Evolutionary conservation across 108 stramenopile species (phyloP).

Genomic region (Stephanodiscus minutulus): DNA sequence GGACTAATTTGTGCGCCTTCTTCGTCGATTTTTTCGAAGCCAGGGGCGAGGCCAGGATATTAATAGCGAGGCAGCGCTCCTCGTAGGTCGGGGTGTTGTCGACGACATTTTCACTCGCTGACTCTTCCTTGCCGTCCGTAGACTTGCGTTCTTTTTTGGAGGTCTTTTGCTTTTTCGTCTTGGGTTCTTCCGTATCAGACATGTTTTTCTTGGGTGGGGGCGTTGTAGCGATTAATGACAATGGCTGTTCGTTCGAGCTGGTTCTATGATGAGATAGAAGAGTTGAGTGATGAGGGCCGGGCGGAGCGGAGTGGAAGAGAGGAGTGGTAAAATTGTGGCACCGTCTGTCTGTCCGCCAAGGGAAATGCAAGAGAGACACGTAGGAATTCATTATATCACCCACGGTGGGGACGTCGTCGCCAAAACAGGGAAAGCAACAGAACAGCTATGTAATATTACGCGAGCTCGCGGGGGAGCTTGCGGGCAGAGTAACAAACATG

Average conservation of each 20-base stretch:
- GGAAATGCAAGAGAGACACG: too few relatives aligned
- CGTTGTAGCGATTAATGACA: neutral
- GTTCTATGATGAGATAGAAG: too few relatives aligned
- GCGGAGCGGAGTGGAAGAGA: too few relatives aligned
- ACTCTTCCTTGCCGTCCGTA: constrained; percentile 8
- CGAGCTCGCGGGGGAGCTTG: too few relatives aligned
- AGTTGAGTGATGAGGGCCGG: too few relatives aligned
- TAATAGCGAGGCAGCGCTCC: constrained; percentile 89
- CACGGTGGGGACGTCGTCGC: neutral
- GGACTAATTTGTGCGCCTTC: constrained; percentile 95
- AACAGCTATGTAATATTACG: too few relatives aligned
- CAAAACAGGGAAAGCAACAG: neutral
- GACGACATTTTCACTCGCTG: constrained; percentile 1
- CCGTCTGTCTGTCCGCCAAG: too few relatives aligned
- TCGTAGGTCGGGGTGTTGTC: constrained; percentile 72
- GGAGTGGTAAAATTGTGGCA: too few relatives aligned
- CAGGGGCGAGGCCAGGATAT: constrained; percentile 91
- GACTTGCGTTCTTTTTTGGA: constrained; percentile 52
- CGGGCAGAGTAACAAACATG: too few relatives aligned
- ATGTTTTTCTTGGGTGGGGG: neutral
- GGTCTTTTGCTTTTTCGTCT: constrained; percentile 46
- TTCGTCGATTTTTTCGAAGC: constrained; percentile 97
- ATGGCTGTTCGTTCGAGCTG: too few relatives aligned
- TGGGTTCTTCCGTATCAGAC: constrained; percentile 48
- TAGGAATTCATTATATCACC: too few relatives aligned